Conservation (phyloP, 1,139 yeast species). For the Kodamaea ohmeri region DNA sequence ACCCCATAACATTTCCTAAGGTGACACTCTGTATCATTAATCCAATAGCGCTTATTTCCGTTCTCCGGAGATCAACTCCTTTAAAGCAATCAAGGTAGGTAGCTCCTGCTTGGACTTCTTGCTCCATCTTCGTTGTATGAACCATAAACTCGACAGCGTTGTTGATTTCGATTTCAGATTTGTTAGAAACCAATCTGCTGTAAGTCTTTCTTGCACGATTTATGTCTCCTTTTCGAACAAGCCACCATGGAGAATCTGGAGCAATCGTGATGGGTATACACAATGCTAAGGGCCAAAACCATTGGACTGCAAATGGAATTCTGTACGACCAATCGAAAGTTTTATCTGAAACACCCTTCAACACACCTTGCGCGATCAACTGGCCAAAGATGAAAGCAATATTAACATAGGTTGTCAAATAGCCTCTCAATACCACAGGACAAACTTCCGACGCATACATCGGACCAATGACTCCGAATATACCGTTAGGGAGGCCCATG, state of each 20-base stretch:
- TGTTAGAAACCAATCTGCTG: conserved; percentile 31
- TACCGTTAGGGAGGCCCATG: conserved; percentile 53
- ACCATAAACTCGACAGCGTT: no score
- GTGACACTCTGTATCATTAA: conserved; percentile 52
- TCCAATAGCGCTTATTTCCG: conserved; percentile 48
- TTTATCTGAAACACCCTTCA: conserved; percentile 30
- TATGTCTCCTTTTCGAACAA: conserved; percentile 34
- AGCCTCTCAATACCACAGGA: conserved; percentile 46
- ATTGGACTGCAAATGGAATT: conserved; percentile 52
- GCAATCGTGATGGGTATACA: conserved; percentile 42
- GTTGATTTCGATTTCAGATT: no score
- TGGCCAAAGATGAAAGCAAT: conserved; percentile 53
- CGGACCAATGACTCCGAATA: conserved; percentile 47
- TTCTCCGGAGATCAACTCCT: conserved; percentile 52
- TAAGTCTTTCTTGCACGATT: conserved; percentile 36
- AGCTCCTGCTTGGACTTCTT: no score
- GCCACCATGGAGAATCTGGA: conserved; percentile 47
- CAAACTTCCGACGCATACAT: conserved; percentile 54
- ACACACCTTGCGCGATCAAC: conserved; percentile 45
- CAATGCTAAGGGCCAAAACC: conserved; percentile 72
- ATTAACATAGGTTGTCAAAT: conserved; percentile 47
- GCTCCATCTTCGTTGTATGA: no score
- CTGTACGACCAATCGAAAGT: conserved; percentile 33
- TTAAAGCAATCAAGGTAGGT: conserved; percentile 50
- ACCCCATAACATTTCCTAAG: conserved; percentile 52